Evolutionary conservation across 208 protist genomes (phyloP).

Genomic region (Leishmania tropica): DNA sequence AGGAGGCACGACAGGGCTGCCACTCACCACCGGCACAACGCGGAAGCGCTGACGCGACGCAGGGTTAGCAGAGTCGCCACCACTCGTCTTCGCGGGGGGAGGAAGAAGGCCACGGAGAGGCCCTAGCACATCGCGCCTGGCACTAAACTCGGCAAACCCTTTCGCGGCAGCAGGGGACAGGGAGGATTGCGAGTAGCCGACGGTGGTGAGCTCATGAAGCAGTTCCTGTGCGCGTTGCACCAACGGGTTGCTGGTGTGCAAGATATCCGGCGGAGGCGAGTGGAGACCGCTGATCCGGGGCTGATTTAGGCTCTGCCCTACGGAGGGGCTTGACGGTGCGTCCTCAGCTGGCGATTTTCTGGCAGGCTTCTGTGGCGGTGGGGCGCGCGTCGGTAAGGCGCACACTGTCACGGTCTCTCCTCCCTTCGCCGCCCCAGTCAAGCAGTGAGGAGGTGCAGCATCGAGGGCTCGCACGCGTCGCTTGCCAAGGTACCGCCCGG

Average conservation of each 20-base stretch:
- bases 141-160: slow-evolving; percentile 16
- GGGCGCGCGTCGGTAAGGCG: background rate
- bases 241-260: background rate
- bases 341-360: background rate
- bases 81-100: background rate
- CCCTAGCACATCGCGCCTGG: slow-evolving; percentile 30
- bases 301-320: background rate
- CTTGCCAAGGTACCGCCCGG: background rate
- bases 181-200: background rate
- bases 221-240: slow-evolving; percentile 12
- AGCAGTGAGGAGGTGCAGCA: background rate
- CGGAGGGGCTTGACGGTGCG: background rate
- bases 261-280: background rate
- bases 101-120: slow-evolving; percentile 33
- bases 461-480: slow-evolving; percentile 5
- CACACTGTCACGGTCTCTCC: background rate
- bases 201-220: slow-evolving; percentile 1
- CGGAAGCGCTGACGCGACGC: slow-evolving; percentile 8
- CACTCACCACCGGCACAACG: background rate
- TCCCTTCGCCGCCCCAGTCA: background rate
- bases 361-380: background rate
- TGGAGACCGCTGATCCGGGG: background rate
- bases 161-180: background rate
- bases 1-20: background rate
- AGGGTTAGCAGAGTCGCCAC: background rate